Evolutionary conservation across 2,329 filamentous ascomycete species (phyloP), one percentile per base, ranked within the genome.

Genomic region (Didymella glomerata): DNA sequence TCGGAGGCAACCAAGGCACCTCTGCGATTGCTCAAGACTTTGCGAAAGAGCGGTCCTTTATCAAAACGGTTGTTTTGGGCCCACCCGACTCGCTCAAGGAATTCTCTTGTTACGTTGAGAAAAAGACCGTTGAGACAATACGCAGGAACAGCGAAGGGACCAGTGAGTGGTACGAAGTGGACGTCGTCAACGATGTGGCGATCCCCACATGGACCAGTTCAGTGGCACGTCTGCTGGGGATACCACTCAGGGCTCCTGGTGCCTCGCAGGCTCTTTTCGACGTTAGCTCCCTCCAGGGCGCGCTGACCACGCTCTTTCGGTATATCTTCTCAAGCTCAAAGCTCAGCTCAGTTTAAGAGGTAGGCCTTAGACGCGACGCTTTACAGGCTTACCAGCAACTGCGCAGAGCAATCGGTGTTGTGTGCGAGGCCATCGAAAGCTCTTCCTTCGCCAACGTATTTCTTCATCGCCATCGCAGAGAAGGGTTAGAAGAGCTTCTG

Each of bases 1-100:
- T 49, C 2, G 81, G 91, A 66, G 86, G 84, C 40, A 81, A 84
- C 42, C 82, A 93, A 36, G 32, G 20, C 28, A 18, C 34, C 34
- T 38, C 34, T 38, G n/a, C 34, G n/a, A 38, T 38, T 6, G 16
- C 34, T 38, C 34, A 38, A 38, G 16, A 38, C 34, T 38, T 18
- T 18, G 6, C 16, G n/a, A 38, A 18, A 36, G n/a, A 38, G n/a
- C 16, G 7, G n/a, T n/a, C 30, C 18, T 18, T 18, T 38, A 6
- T 18, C 34, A 38, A 18, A 16, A 18, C 6, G 3, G 18, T 38
- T 8, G 34, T 18, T 38, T 10, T 38, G 18, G n/a, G 34, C 16
- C 16, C 34, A 6, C 16, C 34, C 16, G 34, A 38, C 34, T 38
- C 34, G 8, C 34, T 38, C 34, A 38, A 18, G 1, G 34, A 38